Conservation (phyloP, 192 early-diverging fungal genomes). For the Umbelopsis sp. region DNA sequence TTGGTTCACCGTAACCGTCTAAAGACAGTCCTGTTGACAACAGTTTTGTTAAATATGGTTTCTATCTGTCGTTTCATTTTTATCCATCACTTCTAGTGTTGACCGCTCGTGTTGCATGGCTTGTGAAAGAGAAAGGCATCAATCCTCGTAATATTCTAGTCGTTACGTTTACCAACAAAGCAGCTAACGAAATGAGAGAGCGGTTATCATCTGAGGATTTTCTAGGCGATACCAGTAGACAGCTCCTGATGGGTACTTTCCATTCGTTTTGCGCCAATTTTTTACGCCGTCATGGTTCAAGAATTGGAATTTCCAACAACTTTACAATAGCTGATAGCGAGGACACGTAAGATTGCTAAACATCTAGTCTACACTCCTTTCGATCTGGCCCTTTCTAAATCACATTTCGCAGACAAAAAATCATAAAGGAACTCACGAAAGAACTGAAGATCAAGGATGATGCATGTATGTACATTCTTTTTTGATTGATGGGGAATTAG, state of each 20-base stretch:
- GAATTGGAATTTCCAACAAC: conserved; percentile 23
- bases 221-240: not conserved
- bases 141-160: conserved; percentile 25
- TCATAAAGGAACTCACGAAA: conserved; percentile 8
- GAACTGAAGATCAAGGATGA: not conserved
- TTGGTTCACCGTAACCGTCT: not conserved
- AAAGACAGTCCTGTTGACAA: not conserved
- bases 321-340: conserved; percentile 33
- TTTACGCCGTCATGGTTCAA: not conserved
- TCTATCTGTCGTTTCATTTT: not conserved
- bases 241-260: conserved; percentile 36
- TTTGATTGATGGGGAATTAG: not conserved
- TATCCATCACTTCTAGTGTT: not conserved
- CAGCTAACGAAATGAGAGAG: conserved; percentile 37
- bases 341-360: not conserved
- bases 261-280: conserved; percentile 28
- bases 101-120: conserved; percentile 36
- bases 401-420: conserved; percentile 5
- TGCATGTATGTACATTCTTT: conserved; percentile 12
- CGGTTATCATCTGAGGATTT: conserved; percentile 4
- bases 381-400: not conserved
- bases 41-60: too few relatives aligned
- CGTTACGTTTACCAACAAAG: conserved; percentile 44
- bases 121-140: conserved; percentile 17
- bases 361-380: not conserved